These are phyloP conservation scores for Angomonas deanei DNA, from an alignment of 208 protist species.

Conservation along the genomic window DNA sequence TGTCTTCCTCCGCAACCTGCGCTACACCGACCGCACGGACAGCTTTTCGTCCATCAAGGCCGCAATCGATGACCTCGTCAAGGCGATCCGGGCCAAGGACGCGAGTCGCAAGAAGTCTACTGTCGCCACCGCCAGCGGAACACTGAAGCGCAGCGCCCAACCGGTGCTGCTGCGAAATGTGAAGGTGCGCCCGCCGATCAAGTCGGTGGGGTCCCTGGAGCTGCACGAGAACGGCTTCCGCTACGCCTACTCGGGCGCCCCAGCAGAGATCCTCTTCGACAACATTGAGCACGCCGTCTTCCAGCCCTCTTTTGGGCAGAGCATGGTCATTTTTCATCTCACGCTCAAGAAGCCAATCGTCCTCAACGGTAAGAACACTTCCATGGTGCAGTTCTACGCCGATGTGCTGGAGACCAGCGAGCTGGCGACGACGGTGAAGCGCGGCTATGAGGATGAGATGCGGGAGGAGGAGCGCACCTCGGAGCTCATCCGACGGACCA, in stretches of 20 bases:
- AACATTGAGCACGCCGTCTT: constrained; percentile 98
- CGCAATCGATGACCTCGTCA: constrained; percentile 60
- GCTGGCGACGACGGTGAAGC: constrained; percentile 37
- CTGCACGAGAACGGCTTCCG: constrained; percentile 95
- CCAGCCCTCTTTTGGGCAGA: constrained; percentile 90
- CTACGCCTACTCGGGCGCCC: constrained; percentile 75
- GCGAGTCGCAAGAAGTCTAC: constrained; percentile 41
- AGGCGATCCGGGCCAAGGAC: constrained; percentile 73
- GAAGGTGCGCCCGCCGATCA: constrained; percentile 88
- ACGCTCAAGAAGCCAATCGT: constrained; percentile 96
- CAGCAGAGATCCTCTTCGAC: constrained; percentile 92
- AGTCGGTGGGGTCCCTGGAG: constrained; percentile 86
- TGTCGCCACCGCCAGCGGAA: constrained; percentile 35
- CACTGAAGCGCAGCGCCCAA: constrained; percentile 36
- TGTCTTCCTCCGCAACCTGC: constrained; percentile 88
- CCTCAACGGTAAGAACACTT: constrained; percentile 93
- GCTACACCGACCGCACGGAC: constrained; percentile 49
- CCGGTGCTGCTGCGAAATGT: constrained; percentile 77
- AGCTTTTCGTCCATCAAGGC: constrained; percentile 53
- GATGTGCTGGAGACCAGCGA: constrained; percentile 93
- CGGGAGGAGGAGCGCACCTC: constrained; percentile 69
- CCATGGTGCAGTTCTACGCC: constrained; percentile 95
- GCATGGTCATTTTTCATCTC: constrained; percentile 94
- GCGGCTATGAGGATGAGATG: constrained; percentile 74
- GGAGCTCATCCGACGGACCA: constrained; percentile 62